Evolutionary conservation across 2,329 filamentous ascomycete genomes (phyloP), one percentile per base, ranked within the genome.

Genomic region (Talaromyces sp.): DNA sequence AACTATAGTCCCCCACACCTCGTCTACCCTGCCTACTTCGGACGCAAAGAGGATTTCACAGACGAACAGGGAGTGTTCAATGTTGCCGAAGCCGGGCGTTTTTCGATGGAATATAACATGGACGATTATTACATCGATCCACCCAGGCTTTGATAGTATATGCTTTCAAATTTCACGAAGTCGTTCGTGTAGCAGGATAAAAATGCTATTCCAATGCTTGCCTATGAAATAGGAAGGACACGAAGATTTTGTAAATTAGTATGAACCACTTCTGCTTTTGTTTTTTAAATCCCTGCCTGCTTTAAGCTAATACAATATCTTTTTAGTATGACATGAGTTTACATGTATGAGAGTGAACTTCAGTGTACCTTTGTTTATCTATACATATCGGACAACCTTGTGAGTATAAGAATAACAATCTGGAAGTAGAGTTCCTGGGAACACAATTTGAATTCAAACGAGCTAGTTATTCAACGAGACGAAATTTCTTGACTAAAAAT

Each of bases 21-120:
- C 19, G 39, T 45, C 25, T 55, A 46, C 17, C 53, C 53, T 31
- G 25, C 53, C 40, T 55, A 36, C 33, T 55, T 28, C 46, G 53
- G 53, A 46, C 53, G 53, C 39, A 55, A 55, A 46, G 53, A 55
- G 28, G 53, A 55, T 11, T 55, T 55, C 21, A 55, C 53, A 22
- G 53, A 55, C 41, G 53, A 46, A 46, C 53, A 19, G 3, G 53
- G 53, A 17, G 41, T 55, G 13, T 55, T 55, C 17, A 17, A 55
- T 13, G 31, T 55, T 21, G 28, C 39, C 9, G 31, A 35, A 37
- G 53, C 53, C 8, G 13, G 28, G 41, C 19, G 19, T 7, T 45
- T 37, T 37, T 15, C 17, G 4, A 10, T 2, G 11, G 41, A 46
- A 15, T 37, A 55, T 46, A 25, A 28, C 8, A 10, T 11, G 2